A percentile compares a stretch with the other conserved stretches of the same genome.
Evolutionary conservation across 2,329 filamentous ascomycete genomes (phyloP).

Genomic region (Neonectria ditissima): DNA sequence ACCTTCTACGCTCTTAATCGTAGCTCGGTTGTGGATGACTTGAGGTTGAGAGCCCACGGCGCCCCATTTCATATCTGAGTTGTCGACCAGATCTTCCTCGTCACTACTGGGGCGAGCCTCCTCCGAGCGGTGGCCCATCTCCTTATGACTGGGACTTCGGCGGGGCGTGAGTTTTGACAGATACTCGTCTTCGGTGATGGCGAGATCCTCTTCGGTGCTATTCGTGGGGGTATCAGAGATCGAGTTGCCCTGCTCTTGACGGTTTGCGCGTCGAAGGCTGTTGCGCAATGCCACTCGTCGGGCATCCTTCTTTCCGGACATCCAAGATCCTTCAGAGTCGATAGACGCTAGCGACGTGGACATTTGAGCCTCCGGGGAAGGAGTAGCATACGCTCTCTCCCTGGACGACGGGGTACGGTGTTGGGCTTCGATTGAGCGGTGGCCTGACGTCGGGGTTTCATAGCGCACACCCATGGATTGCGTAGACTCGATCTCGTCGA

Average conservation of each 20-base stretch:
- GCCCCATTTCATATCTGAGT: constrained; percentile 64
- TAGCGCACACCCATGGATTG: constrained; percentile 51
- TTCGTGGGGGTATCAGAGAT: constrained; percentile 56
- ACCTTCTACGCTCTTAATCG: constrained; percentile 65
- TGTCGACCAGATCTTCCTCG: constrained; percentile 61
- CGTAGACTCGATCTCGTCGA: constrained; percentile 40
- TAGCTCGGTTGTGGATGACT: constrained; percentile 71
- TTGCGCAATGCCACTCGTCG: constrained; percentile 60
- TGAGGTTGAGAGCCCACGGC: constrained; percentile 60
- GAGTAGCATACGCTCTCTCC: constrained; percentile 42
- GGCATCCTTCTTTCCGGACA: constrained; percentile 77
- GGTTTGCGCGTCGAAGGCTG: constrained; percentile 50
- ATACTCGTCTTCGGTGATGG: constrained; percentile 76
- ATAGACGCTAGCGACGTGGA: constrained; percentile 93
- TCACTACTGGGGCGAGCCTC: constrained; percentile 69
- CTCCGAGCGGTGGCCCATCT: constrained; percentile 58
- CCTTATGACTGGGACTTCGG: constrained; percentile 40
- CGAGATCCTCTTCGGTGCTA: constrained; percentile 73
- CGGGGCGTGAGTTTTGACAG: constrained; percentile 62
- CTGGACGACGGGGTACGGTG: constrained; percentile 37
- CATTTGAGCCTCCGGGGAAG: constrained; percentile 71
- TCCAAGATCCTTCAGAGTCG: constrained; percentile 96
- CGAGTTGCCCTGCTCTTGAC: constrained; percentile 42
- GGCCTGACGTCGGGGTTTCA: constrained; percentile 60
- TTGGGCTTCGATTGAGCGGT: constrained; percentile 51